Evolutionary conservation across 2,329 filamentous ascomycete species (phyloP).

Genomic region (Sarocladium brachiariae): DNA sequence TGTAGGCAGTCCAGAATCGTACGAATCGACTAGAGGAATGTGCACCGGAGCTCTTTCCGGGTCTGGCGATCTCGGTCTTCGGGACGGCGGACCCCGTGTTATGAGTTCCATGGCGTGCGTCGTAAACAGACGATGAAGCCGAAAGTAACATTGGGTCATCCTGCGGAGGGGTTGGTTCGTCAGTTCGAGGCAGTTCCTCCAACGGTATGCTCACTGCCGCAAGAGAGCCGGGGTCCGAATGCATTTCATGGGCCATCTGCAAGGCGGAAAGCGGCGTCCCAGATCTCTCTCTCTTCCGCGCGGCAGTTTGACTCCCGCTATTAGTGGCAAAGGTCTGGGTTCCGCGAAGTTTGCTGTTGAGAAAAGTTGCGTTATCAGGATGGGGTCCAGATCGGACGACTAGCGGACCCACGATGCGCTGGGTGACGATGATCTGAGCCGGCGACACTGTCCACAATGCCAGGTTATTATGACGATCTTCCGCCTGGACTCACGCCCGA

Average conservation of each 20-base stretch:
- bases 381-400: conserved; percentile 7
- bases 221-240: neutral
- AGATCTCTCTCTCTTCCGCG: conserved; percentile 1
- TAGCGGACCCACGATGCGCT: conserved; percentile 7
- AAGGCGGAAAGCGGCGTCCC: neutral
- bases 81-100: conserved; percentile 2
- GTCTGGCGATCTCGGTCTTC: conserved; percentile 3
- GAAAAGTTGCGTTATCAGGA: neutral
- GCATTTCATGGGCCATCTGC: neutral
- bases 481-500: conserved; percentile 5
- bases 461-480: conserved; percentile 8
- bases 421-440: neutral
- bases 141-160: neutral
- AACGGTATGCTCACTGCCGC: neutral
- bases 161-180: neutral
- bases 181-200: neutral
- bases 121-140: neutral
- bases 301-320: neutral
- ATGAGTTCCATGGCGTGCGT: neutral
- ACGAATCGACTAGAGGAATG: neutral
- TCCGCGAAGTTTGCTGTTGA: neutral
- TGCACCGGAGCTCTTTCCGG: neutral
- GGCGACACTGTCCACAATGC: neutral
- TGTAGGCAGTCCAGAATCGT: neutral
- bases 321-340: neutral